phyloP scores from a whole-genome alignment of 2,329 filamentous ascomycete genomes.

The Talaromyces marneffei region DNA sequence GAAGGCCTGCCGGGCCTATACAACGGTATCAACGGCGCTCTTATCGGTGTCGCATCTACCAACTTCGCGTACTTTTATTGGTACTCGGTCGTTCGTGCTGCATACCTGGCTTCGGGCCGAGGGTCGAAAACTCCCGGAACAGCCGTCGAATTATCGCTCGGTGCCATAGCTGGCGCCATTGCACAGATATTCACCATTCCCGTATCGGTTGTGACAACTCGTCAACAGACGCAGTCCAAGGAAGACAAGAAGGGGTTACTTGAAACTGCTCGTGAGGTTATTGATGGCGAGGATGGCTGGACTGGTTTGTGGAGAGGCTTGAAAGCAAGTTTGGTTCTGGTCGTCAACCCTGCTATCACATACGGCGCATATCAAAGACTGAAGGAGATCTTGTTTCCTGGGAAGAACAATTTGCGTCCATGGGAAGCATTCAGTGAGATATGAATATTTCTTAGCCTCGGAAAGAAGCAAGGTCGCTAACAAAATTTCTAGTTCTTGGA shows the following conservation, averaged over 20 bases:
- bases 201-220: constrained; percentile 88
- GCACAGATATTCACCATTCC: constrained; percentile 96
- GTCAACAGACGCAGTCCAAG: constrained; percentile 89
- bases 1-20: constrained; percentile 83
- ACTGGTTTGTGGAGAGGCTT: constrained; percentile 88
- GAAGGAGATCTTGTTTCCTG: constrained; percentile 69
- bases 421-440: constrained; percentile 77
- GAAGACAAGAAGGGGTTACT: constrained; percentile 77
- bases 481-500: constrained; percentile 62
- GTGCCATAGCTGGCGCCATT: constrained; percentile 79
- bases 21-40: constrained; percentile 75
- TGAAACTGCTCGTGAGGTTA: constrained; percentile 81
- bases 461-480: constrained; percentile 39
- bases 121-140: constrained; percentile 65
- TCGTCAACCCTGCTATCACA: constrained; percentile 94
- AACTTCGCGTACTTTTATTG: constrained; percentile 99
- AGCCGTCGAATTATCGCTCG: constrained; percentile 72
- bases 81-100: constrained; percentile 80
- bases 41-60: constrained; percentile 89
- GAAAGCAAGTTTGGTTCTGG: constrained; percentile 90
- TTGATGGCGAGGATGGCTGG: constrained; percentile 84
- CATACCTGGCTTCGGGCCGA: constrained; percentile 62
- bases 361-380: constrained; percentile 94
- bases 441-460: neutral
- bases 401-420: constrained; percentile 66